Conservation (phyloP, 2,329 filamentous ascomycete genomes). For the Fusarium illudens region DNA sequence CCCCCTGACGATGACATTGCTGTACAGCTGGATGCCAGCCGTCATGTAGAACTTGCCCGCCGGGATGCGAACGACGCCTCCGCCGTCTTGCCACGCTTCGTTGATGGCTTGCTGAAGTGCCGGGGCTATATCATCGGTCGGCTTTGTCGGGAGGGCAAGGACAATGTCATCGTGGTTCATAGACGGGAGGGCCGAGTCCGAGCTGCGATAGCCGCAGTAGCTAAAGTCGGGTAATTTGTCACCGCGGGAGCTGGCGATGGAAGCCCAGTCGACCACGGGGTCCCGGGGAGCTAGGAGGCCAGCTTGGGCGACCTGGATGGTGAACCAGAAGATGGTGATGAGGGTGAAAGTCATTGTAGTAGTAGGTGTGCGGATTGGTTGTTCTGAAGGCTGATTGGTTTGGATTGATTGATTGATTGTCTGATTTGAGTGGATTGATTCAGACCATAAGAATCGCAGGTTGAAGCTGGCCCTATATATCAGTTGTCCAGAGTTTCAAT, state of each 20-base stretch:
- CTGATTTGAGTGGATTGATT: background rate
- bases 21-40: conserved; percentile 2
- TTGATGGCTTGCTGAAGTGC: conserved; percentile 18
- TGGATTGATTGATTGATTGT: background rate
- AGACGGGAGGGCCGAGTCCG: background rate
- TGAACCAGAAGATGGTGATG: background rate
- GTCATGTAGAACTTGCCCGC: conserved; percentile 10
- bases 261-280: background rate
- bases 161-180: background rate
- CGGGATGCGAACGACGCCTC: conserved; percentile 9
- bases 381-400: background rate
- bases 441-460: background rate
- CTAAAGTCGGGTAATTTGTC: conserved; percentile 24
- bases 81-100: background rate
- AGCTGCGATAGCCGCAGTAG: conserved; percentile 15
- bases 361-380: background rate
- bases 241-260: background rate
- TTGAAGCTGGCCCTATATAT: background rate
- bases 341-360: background rate
- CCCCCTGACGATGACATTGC: background rate
- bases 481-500: background rate
- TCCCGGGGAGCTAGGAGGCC: background rate
- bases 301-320: background rate
- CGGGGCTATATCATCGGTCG: background rate
- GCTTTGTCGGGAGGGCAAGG: background rate